Conservation (phyloP, 345 rosid species). For the Camelina hispida region DNA sequence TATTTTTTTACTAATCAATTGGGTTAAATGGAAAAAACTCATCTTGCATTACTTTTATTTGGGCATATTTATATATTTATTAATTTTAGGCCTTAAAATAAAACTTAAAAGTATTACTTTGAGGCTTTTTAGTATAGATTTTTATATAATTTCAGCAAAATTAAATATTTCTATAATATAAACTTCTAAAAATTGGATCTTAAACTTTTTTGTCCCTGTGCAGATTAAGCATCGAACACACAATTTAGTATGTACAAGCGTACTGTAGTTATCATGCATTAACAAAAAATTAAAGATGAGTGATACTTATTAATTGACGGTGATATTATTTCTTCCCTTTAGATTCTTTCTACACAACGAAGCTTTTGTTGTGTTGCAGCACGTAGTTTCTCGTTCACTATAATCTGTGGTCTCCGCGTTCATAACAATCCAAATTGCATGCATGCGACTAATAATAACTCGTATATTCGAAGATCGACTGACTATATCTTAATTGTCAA, state of each 20-base stretch:
- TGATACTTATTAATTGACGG: not conserved
- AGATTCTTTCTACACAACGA: not conserved
- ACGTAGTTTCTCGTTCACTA: not conserved
- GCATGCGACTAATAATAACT: slow-evolving; percentile 10
- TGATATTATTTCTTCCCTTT: not conserved
- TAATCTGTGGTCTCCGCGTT: not conserved
- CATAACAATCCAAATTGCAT: slow-evolving; percentile 24
- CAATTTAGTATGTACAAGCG: not conserved
- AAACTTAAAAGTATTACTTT: too few species aligned
- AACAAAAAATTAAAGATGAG: not conserved
- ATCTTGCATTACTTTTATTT: too few species aligned
- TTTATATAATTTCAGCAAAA: too few species aligned
- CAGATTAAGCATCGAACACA: not conserved
- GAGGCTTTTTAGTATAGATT: too few species aligned
- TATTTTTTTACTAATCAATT: too few species aligned
- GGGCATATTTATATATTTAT: too few species aligned
- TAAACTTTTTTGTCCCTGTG: too few species aligned
- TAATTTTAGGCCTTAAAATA: too few species aligned
- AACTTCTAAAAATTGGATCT: too few species aligned
- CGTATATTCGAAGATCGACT: slow-evolving; percentile 5
- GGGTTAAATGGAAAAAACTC: too few species aligned
- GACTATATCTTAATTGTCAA: not conserved
- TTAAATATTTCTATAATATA: too few species aligned
- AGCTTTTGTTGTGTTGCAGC: slow-evolving; percentile 13
- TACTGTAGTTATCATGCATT: not conserved